These are phyloP conservation scores for Singerocomus inundabilis DNA, from an alignment of 1,284 basidiomycete species.

Conservation along the genomic window DNA sequence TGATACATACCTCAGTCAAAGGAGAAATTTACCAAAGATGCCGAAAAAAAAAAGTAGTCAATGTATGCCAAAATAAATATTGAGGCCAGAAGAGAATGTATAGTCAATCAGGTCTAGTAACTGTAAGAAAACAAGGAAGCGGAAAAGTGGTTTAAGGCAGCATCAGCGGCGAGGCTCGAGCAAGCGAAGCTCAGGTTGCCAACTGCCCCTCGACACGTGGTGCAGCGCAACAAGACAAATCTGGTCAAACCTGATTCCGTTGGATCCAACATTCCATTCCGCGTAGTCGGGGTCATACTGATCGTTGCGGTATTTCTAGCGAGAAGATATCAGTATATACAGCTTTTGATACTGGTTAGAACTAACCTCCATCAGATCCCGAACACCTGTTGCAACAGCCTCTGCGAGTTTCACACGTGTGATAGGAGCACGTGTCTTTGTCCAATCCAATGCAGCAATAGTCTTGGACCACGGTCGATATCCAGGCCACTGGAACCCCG, in stretches of 20 bases:
- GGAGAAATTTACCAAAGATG: background rate
- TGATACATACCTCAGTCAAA: constrained; percentile 1
- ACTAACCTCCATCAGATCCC: constrained; percentile 38
- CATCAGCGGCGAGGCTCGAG: constrained; percentile 15
- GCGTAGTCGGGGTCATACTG: constrained; percentile 12
- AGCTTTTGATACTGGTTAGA: background rate
- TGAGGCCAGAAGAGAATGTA: background rate
- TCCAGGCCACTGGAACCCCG: constrained; percentile 31
- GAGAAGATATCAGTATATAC: constrained; percentile 4
- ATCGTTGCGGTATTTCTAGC: constrained; percentile 16
- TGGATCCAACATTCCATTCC: constrained; percentile 27
- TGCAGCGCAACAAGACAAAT: constrained; percentile 27
- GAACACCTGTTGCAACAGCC: constrained; percentile 39
- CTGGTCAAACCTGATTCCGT: constrained; percentile 24
- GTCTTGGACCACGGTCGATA: constrained; percentile 30
- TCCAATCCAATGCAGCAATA: constrained; percentile 33
- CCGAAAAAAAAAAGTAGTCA: background rate
- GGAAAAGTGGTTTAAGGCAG: background rate
- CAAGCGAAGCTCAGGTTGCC: constrained; percentile 33
- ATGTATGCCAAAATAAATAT: background rate
- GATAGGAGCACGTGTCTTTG: constrained; percentile 25
- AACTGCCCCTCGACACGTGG: constrained; percentile 31
- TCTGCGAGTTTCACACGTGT: constrained; percentile 41
- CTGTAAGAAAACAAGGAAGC: background rate
- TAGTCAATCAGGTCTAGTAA: background rate